Conservation (phyloP, 73 alveolate genomes). For the Paramecium biaurelia region DNA sequence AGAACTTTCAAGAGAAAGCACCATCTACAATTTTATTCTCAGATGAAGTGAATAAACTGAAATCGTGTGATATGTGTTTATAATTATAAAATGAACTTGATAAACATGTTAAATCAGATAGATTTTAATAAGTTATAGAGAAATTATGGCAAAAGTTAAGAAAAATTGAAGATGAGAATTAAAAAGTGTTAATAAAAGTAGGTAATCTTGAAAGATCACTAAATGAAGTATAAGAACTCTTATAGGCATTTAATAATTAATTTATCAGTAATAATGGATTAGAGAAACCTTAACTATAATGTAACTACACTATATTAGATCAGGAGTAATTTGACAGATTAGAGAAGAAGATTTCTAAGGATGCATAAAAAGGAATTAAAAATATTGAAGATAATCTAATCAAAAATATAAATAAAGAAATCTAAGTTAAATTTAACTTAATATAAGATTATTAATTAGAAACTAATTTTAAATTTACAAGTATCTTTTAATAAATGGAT, state of each 20-base stretch:
- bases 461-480: neutral
- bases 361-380: neutral
- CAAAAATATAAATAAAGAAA: neutral
- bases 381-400: neutral
- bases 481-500: neutral
- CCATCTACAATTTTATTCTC: neutral
- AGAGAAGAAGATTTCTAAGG: neutral
- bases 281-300: neutral
- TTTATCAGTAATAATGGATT: neutral
- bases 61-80: neutral
- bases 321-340: neutral
- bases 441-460: neutral
- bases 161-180: neutral
- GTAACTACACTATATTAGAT: neutral
- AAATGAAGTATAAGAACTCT: neutral
- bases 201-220: neutral
- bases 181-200: neutral
- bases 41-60: neutral
- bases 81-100: neutral
- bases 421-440: neutral
- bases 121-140: neutral
- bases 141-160: neutral
- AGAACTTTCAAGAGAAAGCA: neutral
- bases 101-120: neutral
- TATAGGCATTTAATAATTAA: neutral